Base-by-base conservation (phyloP, 2,329 filamentous ascomycete species). In the Pseudopyrenochaeta lycopersici region DNA sequence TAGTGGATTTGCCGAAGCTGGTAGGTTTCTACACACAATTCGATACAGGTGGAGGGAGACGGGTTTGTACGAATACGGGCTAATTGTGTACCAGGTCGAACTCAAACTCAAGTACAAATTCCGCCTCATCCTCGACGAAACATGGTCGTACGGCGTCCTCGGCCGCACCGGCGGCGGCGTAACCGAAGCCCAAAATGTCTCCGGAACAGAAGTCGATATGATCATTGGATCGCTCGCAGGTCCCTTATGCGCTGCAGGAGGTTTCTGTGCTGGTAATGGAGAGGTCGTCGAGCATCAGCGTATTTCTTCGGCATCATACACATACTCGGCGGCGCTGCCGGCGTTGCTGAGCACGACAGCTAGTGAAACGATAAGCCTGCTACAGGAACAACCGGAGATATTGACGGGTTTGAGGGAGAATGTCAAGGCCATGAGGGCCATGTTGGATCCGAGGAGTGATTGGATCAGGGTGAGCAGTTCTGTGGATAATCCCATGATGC, bases 61-160 rank as follows among this genome's bases (percentile, higher is more conserved):
- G n/a, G 33, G 3, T 27, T 2, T n/a, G 17, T 1, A 33, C n/a
- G 4, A 10, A 11, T 6, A 4, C 20, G 9, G 7, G 32, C 58
- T 64, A 45, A 67, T 50, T 14, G 4, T 5, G 18, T 2, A 15
- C 3, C 62, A 91, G 89, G 83, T 98, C 60, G 94, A 97, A 74
- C 83, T 99, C 64, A 97, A 97, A 78, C 88, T 93, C 64, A 91
- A 90, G 75, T 97, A 98, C 85, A 99, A 97, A 80, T 99, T 98
- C 81, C 92, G 95, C 67, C 86, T 99, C 51, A 96, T 98, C 62
- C 87, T 99, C 32, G 95, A 99, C 75, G 95, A 99, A 81, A 97
- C 93, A 1, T 96, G 91, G 89, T 97, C 93, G 1, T 99, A 98
- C 73, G 96, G 94, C 55, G 90, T 98, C 15, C 85, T 99, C 4